Evolutionary conservation across 2,329 filamentous ascomycete species (phyloP).

Genomic region (Penicillium thymicola): DNA sequence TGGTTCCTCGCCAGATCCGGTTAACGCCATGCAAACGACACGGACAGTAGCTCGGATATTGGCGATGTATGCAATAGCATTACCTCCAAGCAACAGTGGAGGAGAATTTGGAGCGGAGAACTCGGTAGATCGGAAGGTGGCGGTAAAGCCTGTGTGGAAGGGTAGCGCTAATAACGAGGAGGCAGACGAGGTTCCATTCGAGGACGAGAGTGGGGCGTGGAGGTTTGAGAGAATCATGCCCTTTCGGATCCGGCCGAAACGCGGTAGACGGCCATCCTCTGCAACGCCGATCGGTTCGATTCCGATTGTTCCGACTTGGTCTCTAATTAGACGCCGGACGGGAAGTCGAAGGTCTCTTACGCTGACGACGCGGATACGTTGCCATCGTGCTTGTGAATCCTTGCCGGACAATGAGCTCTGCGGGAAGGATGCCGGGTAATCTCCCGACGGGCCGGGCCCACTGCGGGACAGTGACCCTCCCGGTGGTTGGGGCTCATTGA

Average conservation of each 20-base stretch:
- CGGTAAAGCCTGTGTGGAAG: conserved; percentile 65
- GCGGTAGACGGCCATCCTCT: conserved; percentile 23
- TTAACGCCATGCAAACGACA: conserved; percentile 57
- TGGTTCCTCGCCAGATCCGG: conserved; percentile 27
- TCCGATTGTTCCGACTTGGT: conserved; percentile 87
- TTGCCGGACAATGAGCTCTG: conserved; percentile 33
- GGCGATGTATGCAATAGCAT: conserved; percentile 75
- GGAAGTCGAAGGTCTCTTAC: conserved; percentile 84
- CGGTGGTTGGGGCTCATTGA: conserved; percentile 34
- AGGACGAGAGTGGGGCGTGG: conserved; percentile 51
- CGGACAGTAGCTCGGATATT: conserved; percentile 80
- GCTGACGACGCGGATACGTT: conserved; percentile 74
- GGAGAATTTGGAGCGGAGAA: conserved; percentile 44
- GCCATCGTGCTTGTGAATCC: conserved; percentile 69
- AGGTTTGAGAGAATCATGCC: conserved; percentile 77
- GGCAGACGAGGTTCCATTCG: conserved; percentile 1
- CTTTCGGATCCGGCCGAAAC: conserved; percentile 56
- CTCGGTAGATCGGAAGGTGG: conserved; percentile 64
- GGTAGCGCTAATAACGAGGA: conserved; percentile 21
- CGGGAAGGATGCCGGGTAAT: conserved; percentile 34
- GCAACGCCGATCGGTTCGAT: conserved; percentile 49
- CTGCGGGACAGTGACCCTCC: conserved; percentile 27
- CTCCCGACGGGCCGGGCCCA: conserved; percentile 31
- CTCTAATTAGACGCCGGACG: conserved; percentile 69
- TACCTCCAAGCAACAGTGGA: conserved; percentile 54